Conservation (phyloP, 2,329 filamentous ascomycete species). For the Penicillium sclerotiorum region DNA sequence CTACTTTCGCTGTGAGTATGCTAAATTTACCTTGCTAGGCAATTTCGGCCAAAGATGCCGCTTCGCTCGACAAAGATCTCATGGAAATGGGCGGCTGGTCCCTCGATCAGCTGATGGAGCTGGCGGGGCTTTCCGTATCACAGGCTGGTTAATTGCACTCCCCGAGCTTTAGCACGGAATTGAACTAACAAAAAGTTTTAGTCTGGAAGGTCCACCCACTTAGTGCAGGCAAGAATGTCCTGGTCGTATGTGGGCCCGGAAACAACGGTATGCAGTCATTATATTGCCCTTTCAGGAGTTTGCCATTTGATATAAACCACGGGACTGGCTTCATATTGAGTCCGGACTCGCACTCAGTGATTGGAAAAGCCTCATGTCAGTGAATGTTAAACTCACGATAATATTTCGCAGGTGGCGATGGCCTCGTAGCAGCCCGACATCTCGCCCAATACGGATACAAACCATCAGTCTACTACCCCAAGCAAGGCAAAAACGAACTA, state of each 20-base stretch:
- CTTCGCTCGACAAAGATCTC: conserved; percentile 87
- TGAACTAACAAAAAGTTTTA: conserved; percentile 36
- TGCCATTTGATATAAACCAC: no score
- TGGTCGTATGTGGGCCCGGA: conserved; percentile 88
- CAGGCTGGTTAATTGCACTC: conserved; percentile 68
- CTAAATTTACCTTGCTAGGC: conserved; percentile 59
- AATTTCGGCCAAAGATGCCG: conserved; percentile 82
- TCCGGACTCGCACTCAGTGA: no score
- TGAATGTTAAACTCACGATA: no score
- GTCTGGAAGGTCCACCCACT: conserved; percentile 84
- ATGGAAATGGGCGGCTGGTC: conserved; percentile 88
- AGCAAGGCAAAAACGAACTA: conserved; percentile 84
- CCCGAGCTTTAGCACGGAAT: not conserved
- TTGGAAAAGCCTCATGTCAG: no score
- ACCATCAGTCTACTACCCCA: conserved; percentile 89
- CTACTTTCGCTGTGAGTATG: not conserved
- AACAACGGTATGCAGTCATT: conserved; percentile 65
- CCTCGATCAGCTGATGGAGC: conserved; percentile 94
- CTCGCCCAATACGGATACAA: conserved; percentile 89
- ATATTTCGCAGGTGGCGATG: conserved; percentile 72
- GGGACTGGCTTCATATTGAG: no score
- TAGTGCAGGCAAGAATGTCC: conserved; percentile 68
- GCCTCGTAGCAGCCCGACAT: conserved; percentile 90
- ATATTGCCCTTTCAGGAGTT: no score
- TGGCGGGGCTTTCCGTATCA: conserved; percentile 89